Evolutionary conservation across 2,329 filamentous ascomycete genomes (phyloP).

Genomic region (Pseudogymnoascus destructans): DNA sequence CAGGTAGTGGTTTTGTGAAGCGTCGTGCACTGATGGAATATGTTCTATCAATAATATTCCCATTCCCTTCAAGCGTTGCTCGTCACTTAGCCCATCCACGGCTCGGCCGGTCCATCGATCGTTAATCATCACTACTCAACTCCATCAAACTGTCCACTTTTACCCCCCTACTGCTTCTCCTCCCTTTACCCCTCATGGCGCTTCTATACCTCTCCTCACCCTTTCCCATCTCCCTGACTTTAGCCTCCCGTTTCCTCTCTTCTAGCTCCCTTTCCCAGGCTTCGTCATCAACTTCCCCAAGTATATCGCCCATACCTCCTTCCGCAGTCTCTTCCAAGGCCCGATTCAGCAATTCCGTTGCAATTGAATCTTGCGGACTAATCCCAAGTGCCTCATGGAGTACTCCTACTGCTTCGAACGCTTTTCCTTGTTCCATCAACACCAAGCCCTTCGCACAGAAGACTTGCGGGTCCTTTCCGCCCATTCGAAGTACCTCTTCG

Average conservation of each 20-base stretch:
- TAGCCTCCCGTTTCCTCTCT: conserved; percentile 34
- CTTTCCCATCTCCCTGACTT: conserved; percentile 30
- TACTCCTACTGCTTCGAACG: conserved; percentile 65
- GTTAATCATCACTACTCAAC: conserved; percentile 36
- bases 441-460: conserved; percentile 78
- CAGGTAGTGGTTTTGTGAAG: not conserved
- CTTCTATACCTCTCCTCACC: conserved; percentile 31
- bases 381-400: conserved; percentile 77
- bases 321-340: conserved; percentile 51
- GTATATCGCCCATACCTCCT: conserved; percentile 23
- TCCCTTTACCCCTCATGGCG: conserved; percentile 21
- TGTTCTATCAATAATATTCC: not conserved
- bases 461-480: conserved; percentile 64
- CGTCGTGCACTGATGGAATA: not conserved
- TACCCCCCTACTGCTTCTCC: conserved; percentile 21
- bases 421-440: conserved; percentile 60
- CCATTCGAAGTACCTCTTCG: conserved; percentile 72
- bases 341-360: conserved; percentile 63
- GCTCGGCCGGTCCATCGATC: not conserved
- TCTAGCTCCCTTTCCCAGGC: conserved; percentile 43
- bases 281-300: conserved; percentile 34
- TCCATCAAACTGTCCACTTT: conserved; percentile 40
- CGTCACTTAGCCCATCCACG: not conserved
- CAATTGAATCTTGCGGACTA: conserved; percentile 66
- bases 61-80: not conserved